Evolutionary conservation across 345 rosid genomes (phyloP), one percentile per base, ranked within the genome.

Genomic region (Salix koriyanagi): DNA sequence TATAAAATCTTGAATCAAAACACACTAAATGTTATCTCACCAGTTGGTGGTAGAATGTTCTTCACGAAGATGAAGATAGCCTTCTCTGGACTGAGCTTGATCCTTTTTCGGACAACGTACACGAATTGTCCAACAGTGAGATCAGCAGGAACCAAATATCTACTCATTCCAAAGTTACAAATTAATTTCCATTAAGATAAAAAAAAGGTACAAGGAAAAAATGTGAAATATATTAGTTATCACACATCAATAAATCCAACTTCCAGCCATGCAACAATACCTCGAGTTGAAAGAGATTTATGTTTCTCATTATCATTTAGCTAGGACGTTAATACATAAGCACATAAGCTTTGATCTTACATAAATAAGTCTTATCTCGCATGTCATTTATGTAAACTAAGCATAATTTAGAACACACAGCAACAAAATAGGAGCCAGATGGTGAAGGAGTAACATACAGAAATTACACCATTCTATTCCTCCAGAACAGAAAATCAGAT

Each of bases 131-230:
- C 97, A 70, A 91, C 94, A 5, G 94, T 91, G 44, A 91, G 86
- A 88, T 91, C 97, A 76, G 94, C 94, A 32, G 97, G 97, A 80
- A 91, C 97, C 79, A 91, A 80, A 73, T 90, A 91, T 83, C 97
- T 91, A 77, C 80, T 70, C 72, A 21, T 37, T 32, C 44, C 50
- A 37, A 42, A 42, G n/a, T 6, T 69, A 6, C 21, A n/a, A 23
- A 66, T 34, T 66, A 69, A 69, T 69, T 69, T 69, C 71, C 71
- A 69, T 9, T 34, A 16, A 16, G 32, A 25, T 10, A 0, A 37
- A 1, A 67, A 66, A 37, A 0, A 36, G 10, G 4, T 19, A 13
- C 6, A 1, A 3, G 9, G 12, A 36, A 30, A 23, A 66, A 16
- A 30, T 30, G 30, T 39, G 26, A 69, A n/a, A 39, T 23, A 42